These are phyloP conservation scores for Phoma sp. DNA, from an alignment of 2,329 filamentous ascomycete species.

Conservation along the genomic window DNA sequence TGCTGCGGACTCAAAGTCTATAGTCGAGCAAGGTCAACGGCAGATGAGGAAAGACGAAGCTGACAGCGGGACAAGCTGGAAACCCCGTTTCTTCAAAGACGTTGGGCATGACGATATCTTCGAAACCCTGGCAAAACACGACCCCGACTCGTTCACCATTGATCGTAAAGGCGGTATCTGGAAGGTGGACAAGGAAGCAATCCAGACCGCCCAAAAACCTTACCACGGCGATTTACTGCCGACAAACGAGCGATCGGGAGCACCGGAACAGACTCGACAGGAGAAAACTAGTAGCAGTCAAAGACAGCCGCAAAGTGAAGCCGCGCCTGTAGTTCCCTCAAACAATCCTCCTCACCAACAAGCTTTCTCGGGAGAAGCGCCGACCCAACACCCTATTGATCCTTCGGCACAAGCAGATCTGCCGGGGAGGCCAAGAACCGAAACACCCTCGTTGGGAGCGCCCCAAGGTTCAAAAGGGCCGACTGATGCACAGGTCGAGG, in stretches of 20 bases:
- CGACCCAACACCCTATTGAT: constrained; percentile 8
- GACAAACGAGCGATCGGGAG: constrained; percentile 25
- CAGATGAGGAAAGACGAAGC: constrained; percentile 50
- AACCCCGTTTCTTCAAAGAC: constrained; percentile 50
- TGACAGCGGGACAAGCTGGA: constrained; percentile 46
- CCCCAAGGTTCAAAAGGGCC: constrained; percentile 10
- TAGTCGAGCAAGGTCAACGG: constrained; percentile 49
- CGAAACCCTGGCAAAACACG: constrained; percentile 27
- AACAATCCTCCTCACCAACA: constrained; percentile 1
- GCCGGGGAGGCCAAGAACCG: not conserved
- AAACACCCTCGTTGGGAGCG: not conserved
- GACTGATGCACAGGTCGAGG: constrained; percentile 29
- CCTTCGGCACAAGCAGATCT: constrained; percentile 6
- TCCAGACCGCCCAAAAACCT: constrained; percentile 31
- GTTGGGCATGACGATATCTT: constrained; percentile 37
- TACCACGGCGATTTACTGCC: constrained; percentile 40
- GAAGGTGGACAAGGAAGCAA: constrained; percentile 38
- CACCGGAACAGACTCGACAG: not conserved
- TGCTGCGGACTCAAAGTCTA: constrained; percentile 39
- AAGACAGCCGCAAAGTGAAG: not conserved
- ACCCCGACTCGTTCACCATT: constrained; percentile 30
- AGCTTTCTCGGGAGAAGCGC: constrained; percentile 5
- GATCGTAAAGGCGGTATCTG: constrained; percentile 39
- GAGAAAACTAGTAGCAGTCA: not conserved
- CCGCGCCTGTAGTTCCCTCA: not conserved